Base-by-base conservation (phyloP, 169 alveolate species). In the Plasmodium yoelii region DNA sequence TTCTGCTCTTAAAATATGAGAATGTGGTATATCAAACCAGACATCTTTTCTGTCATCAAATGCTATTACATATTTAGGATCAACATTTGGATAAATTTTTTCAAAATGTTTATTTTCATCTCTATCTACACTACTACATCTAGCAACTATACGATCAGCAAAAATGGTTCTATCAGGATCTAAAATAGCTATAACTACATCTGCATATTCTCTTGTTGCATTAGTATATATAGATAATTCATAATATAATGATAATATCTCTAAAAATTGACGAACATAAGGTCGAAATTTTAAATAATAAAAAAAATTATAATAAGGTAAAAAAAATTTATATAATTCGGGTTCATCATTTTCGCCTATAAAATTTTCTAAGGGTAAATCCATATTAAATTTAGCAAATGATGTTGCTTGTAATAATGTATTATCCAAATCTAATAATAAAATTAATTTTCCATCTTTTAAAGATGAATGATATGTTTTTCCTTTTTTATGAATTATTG, bases 131-230 rank as follows among this genome's bases (percentile, higher is more conserved):
- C 91, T 95, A 86, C 94, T 94, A 39, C 94, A 94, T 68, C 97
- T 82, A n/a, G 97, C 97, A 22, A 95, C 97, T 6, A 95, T 95
- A 56, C 98, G 87, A 77, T 96, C 98, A 60, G 95, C 96, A 90
- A 96, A 96, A 4, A 94, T 87, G 34, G 95, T 92, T 88, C 98
- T 90, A 87, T 95, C 97, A 0, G 98, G 98, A 90, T 96, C 98
- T 63, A 96, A 70, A 12, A 96, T 96, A 15, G 98, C 94, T 42
- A 96, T 92, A 19, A 96, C 98, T 13, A 96, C 97, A 92, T 96
- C 98, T 10, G 98, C 98, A 68, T 96, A 96, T 84, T 96, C 98
- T 92, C 96, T 95, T 10, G 98, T 96, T 39, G 98, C 98, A 87
- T 96, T 96, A 5, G 98, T 96, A 92, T 96, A 96, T 10, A 96